Evolutionary conservation across 1,284 basidiomycete species (phyloP), one percentile per base, ranked within the genome.

Genomic region (Chalciporus piperatoides): DNA sequence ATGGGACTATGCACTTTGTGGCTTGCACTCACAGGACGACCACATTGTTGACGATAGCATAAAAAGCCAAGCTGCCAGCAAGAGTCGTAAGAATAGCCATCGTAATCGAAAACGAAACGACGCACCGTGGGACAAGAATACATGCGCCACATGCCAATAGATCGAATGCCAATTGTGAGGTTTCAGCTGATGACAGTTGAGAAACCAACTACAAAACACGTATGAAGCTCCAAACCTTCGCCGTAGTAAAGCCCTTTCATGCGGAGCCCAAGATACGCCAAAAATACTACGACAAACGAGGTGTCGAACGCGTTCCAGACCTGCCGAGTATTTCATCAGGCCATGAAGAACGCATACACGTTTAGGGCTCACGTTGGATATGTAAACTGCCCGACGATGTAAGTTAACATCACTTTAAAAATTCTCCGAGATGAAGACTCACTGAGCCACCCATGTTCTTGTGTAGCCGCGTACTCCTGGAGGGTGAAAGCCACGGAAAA

Each of bases 241-340:
- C 73, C 64, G 41, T 73, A 65, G 9, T 71, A 65, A 12, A 93
- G 71, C 0, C 86, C 90, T 56, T 80, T 78, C 40, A 84, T 70
- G 37, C 92, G 79, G 42, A 92, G 70, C 11, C 64, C 71, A 6
- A 89, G 66, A 65, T 91, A 95, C 3, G 75, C 71, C 19, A 90
- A 58, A 67, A 90, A 92, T 39, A 94, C 76, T 30, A 79, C 54
- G 44, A 92, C 77, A 67, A 91, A 93, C 0, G 81, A 73, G 5
- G 89, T 80, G 63, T 94, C 92, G 57, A 94, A 92, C 1, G 83
- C 84, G 63, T 92, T 94, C 91, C 91, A 94, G 65, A 90, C 82
- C 84, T 86, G 59, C 35, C 15, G 15, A 17, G n/a, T 28, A 44
- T 40, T 11, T 6, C 38, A 23, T 39, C 49, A 33, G 50, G 41